Base-by-base conservation (phyloP, 805 yeast species). In the Saturnispora sanitii region DNA sequence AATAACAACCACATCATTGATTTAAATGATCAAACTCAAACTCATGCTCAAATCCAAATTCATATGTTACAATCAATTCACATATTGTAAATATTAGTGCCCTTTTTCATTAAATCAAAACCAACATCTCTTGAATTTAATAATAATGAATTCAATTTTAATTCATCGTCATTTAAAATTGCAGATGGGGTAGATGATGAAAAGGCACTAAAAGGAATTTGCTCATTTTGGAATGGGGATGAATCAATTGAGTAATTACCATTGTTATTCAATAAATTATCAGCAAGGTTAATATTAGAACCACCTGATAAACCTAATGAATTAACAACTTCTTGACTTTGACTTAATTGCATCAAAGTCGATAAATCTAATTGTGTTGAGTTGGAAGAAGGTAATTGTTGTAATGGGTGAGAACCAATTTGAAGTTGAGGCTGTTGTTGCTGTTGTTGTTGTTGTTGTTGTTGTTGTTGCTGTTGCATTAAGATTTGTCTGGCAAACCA, bases 121-220 rank as follows among this genome's bases (percentile, higher is more conserved):
- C 73, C 66, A 13, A 75, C 77, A 46, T 73, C 77, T 44, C 77
- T 66, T 9, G 77, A 74, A 40, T 77, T 77, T 26, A 73, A 52
- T 43, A 72, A 68, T 30, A 73, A 55, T 49, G 72, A 75, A 49
- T 75, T 75, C 51, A 75, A 58, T 43, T 73, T 64, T 20, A 52
- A 40, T 23, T 56, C 57, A 23, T 55, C 56, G 20, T 52, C 50
- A n/a, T 44, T 41, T 26, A 42, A 38, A 13, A 47, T 44, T 28
- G 41, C 45, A 11, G 41, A 38, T 15, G 42, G 42, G 19, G 46
- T 51, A 33, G 40, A 38, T 15, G 51, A 43, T 13, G 50, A 44
- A 27, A 50, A 38, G 8, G 55, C 45, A 38, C 49, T 52, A 42
- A 51, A 58, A 17, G 58, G 60, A 35, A 57, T 52, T 4, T 46